Base-by-base conservation (phyloP, 306 rosid genomes). In the Lathyrus sativus region DNA sequence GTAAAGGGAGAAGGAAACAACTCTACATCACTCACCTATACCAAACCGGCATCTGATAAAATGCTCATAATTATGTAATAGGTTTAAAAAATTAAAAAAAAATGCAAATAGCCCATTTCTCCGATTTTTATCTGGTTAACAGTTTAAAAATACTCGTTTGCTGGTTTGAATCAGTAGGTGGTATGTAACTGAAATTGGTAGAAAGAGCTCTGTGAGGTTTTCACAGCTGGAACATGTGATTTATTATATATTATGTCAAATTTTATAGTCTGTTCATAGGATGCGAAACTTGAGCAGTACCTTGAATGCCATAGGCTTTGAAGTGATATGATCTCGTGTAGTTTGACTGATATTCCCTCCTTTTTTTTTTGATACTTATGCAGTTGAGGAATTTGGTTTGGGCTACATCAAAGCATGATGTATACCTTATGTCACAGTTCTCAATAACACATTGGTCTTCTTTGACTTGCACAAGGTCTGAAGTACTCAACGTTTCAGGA, bases 351-450 rank as follows among this genome's bases (percentile, higher is more conserved):
- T 61, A 19, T 51, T 17, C 28, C 45, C 15, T 11, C 46, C 11
- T 62, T 69, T 42, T 19, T 42, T 19, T 60, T 67, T 43, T 53
- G 2, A 68, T 62, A 59, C 17, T 68, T 56, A 38, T 76, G 82
- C 85, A 90, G 96, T 82, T 90, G 84, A 86, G 96, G 85, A 90
- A 90, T 76, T 80, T 90, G 83, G 91, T 89, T 73, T 89, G 96
- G 91, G 85, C 96, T 63, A 85, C 93, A 26, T 85, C 96, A 63
- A 89, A 90, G 72, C 96, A 90, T 77, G 93, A 87, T 77, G 89
- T 88, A 43, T 90, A 90, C 79, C 87, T 90, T 38, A 74, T 87
- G 84, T 87, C 91, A 35, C 80, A 82, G 77, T 85, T 72, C 77
- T 80, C 88, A 39, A 71, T 90, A 59, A 65, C 85, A 67, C 96